Base-by-base conservation (phyloP, 179 eudicot genomes). In the Camellia oleifera region DNA sequence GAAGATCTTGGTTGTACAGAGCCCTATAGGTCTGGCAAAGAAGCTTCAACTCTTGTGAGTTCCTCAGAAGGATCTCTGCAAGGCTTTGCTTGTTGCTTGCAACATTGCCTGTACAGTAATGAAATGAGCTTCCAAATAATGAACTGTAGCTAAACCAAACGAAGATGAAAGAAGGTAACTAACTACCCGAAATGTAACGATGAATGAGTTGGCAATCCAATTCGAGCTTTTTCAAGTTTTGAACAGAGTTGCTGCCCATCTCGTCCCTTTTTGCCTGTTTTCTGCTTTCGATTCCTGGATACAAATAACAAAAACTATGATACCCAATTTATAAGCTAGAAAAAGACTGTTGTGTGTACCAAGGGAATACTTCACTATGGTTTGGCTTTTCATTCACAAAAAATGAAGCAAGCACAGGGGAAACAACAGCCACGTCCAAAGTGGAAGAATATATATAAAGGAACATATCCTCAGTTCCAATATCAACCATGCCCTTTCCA, bases 391-490 rank as follows among this genome's bases (percentile, higher is more conserved):
- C 20, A 69, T 45, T 15, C 61, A 73, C 62, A 58, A 18, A 23
- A 26, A 60, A 32, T 7, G 67, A n/a, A 40, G 48, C 48, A 67
- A 67, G 48, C 71, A 67, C 48, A 67, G 67, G 54, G 53, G 67
- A 44, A 75, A 60, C 52, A 58, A 15, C 12, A 75, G 78, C 67
- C 67, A 42, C 78, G 67, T 75, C 50, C 67, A 61, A 75, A 75
- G 61, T 52, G 61, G 76, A 72, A 20, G 61, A 72, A 72, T 53
- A 72, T 70, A 14, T 12, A 72, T 18, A 7, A 61, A 32, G 53
- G 78, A 75, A 75, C 78, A 57, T 75, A 75, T 75, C 26, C 78
- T 61, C 23, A 40, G 4, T 60, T 75, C 78, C 78, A 75, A 75
- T 60, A 40, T 60, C 78, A 58, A 75, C 78, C 50, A 54, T 60